phyloP scores from a whole-genome alignment of 73 alveolate species.

The Paramecium caudatum region DNA sequence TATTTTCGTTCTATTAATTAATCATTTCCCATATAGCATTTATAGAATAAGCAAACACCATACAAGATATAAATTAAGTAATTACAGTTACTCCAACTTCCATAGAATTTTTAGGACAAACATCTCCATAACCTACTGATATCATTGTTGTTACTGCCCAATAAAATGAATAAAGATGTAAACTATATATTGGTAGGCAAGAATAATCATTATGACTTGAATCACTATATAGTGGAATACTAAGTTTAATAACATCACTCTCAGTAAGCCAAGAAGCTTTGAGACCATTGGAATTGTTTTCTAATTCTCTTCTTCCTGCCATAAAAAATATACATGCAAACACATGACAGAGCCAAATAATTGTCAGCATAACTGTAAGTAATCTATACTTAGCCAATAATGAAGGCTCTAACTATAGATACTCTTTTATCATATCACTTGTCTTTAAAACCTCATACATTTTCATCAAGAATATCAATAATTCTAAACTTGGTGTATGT shows the following conservation, averaged over 20 bases:
- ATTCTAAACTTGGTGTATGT: background rate
- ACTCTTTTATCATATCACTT: constrained; percentile 21
- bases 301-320: constrained; percentile 25
- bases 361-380: background rate
- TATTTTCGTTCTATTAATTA: constrained; percentile 53
- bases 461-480: background rate
- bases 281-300: too few relatives aligned
- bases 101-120: constrained; percentile 66
- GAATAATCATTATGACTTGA: background rate
- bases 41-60: constrained; percentile 74
- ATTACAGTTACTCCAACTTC: constrained; percentile 70
- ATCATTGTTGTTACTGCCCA: constrained; percentile 76
- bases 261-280: constrained; percentile 26
- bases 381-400: constrained; percentile 38
- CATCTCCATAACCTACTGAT: constrained; percentile 78
- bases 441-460: constrained; percentile 47
- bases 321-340: constrained; percentile 50
- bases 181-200: background rate
- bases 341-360: constrained; percentile 50
- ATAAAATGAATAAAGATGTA: constrained; percentile 54
- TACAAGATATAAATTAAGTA: constrained; percentile 68
- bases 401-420: constrained; percentile 3
- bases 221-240: background rate
- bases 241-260: constrained; percentile 15
- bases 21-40: constrained; percentile 75